Evolutionary conservation across 257 asterid genomes (phyloP).

Genomic region (Ilex asprella): DNA sequence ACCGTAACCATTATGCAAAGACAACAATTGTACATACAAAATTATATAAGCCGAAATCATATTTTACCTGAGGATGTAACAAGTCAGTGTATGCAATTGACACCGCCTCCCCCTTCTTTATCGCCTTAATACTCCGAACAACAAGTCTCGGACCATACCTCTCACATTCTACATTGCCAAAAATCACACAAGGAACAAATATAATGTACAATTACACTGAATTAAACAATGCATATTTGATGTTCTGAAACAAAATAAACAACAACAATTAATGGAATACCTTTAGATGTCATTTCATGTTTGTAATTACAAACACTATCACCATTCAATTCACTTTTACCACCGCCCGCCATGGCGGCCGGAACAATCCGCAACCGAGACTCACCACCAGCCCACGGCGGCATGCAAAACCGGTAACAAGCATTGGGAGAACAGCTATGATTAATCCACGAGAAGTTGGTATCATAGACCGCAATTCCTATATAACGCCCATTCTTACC

Average conservation of each 20-base stretch:
- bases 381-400: constrained; percentile 1
- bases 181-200: constrained; percentile 5
- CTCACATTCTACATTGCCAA: constrained; percentile 32
- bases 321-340: constrained; percentile 9
- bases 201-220: too few relatives aligned
- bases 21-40: too few relatives aligned
- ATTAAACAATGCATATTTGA: too few relatives aligned
- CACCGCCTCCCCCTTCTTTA: constrained; percentile 58
- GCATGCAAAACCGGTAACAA: constrained; percentile 42
- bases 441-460: constrained; percentile 70
- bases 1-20: too few relatives aligned
- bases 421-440: constrained; percentile 84
- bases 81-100: constrained; percentile 72
- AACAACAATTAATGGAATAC: too few relatives aligned
- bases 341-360: constrained; percentile 11
- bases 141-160: constrained; percentile 57
- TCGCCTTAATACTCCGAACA: constrained; percentile 54
- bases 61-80: constrained; percentile 68
- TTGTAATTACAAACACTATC: not conserved
- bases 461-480: constrained; percentile 66
- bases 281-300: too few relatives aligned
- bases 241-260: too few relatives aligned
- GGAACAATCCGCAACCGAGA: constrained; percentile 27
- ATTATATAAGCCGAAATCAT: too few relatives aligned
- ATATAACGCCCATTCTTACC: constrained; percentile 36